phyloP scores from a whole-genome alignment of 2,329 filamentous ascomycete species.

The Xylaria polymorpha region DNA sequence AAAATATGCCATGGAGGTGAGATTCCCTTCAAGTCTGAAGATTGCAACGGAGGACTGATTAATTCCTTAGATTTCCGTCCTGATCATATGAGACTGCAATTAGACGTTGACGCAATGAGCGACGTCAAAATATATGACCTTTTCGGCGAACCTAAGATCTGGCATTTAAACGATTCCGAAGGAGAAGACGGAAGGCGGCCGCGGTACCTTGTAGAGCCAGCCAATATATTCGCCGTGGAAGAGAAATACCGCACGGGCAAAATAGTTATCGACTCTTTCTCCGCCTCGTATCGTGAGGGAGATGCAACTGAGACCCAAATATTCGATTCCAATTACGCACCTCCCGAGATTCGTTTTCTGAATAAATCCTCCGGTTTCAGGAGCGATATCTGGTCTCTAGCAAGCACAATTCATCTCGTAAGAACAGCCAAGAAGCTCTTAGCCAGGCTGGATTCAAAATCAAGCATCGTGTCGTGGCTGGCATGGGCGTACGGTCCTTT shows the following conservation, averaged over 20 bases:
- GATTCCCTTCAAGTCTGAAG: background rate
- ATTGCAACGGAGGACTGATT: background rate
- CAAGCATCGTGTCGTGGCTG: conserved; percentile 28
- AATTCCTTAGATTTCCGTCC: conserved; percentile 23
- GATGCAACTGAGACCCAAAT: background rate
- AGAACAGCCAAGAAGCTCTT: conserved; percentile 17
- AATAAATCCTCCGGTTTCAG: conserved; percentile 10
- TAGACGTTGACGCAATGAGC: conserved; percentile 8
- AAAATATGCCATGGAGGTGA: conserved; percentile 31
- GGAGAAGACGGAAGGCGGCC: background rate
- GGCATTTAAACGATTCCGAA: background rate
- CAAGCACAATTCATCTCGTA: conserved; percentile 27
- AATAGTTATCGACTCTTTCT: conserved; percentile 29
- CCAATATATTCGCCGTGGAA: conserved; percentile 3
- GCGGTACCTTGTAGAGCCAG: conserved; percentile 23
- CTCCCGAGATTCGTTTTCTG: conserved; percentile 27
- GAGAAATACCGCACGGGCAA: conserved; percentile 23
- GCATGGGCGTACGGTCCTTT: conserved; percentile 32
- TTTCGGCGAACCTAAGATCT: background rate
- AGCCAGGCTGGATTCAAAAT: conserved; percentile 16
- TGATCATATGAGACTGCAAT: conserved; percentile 32
- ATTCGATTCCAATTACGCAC: conserved; percentile 18
- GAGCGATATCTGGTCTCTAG: conserved; percentile 34
- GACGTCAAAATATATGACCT: background rate
- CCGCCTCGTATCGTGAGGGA: background rate